Base-by-base conservation (phyloP, 805 yeast species). In the Ogataea neopini region DNA sequence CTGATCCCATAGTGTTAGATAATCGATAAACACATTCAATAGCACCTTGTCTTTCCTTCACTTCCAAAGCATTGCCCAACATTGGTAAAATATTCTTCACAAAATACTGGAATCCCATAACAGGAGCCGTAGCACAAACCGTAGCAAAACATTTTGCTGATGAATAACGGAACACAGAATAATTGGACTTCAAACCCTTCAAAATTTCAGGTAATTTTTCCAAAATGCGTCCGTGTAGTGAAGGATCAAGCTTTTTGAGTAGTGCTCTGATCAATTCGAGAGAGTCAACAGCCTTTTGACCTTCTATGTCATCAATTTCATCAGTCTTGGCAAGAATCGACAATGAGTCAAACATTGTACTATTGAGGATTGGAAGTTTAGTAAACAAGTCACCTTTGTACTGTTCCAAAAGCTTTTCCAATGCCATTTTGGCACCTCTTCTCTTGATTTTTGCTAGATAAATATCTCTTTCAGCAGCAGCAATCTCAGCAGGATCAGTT, bases 21-120 rank as follows among this genome's bases (percentile, higher is more conserved):
- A 94, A 72, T 61, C 94, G 97, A 63, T 88, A 91, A 6, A 92
- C 77, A 19, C 94, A 80, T 68, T 94, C 99, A 47, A 89, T 86
- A 6, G 96, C 90, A 60, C 99, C 99, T 70, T 92, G 97, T 51
- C 99, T 79, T 51, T 83, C 85, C 20, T 70, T 75, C 7, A 83
- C 69, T 26, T 78, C 79, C 13, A 86, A 81, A 1, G 94, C 87
- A 64, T 86, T 88, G 55, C 82, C 82, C 62, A 91, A 70, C 76
- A 88, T 74, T 1, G 97, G 97, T 34, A 95, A 69, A 1, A 92
- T 75, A 6, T 77, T 72, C 55, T 84, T 81, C n/a, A 94, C 91
- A 48, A 92, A 72, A 51, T 80, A 81, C 6, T 95, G 84, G 67
- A 94, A 85, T 0, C 89, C 88, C 25, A 72, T 69, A 0, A 86